Base-by-base conservation (phyloP, 768 basidiomycete species). In the Mrakia hoshinonis region DNA sequence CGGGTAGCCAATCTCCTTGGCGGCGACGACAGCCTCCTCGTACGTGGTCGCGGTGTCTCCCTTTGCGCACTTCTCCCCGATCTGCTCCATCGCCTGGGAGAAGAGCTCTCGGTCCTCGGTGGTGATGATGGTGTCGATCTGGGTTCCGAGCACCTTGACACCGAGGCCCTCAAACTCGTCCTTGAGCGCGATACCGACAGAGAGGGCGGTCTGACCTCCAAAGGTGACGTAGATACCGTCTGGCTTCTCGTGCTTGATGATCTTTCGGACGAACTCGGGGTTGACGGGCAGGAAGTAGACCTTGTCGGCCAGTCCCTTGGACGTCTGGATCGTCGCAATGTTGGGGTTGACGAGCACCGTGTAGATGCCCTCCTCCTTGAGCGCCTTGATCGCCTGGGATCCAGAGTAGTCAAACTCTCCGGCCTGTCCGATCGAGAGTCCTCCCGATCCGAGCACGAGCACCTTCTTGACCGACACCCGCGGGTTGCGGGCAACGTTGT, bases 321-420 rank as follows among this genome's bases (percentile, higher is more conserved):
- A 94, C 0, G 93, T 96, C 55, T 93, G 93, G 75, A 97, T 99
- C 48, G 96, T 99, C 26, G 96, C 96, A 76, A 99, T 99, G 81
- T 99, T 99, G 34, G 96, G 95, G 81, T 98, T 98, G 76, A 99
- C 86, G 79, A 99, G 87, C 80, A 99, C 92, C 72, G 96, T 99
- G 81, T 96, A 98, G 78, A 99, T 98, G 43, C 96, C 96, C 79
- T 98, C 96, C 79, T 92, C 92, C 82, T 98, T 98, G 75, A 99
- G 85, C 12, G 96, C 96, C 81, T 99, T 99, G 85, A 99, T 95
- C 15, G 96, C 95, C 79, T 99, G 96, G 48, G 92, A 95, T 74
- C 96, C 96, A 0, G 96, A 98, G 82, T 99, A 99, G 81, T 99
- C 96, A 81, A 99, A 99, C 81, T 99, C 96, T 75, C 96, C 96